These are phyloP conservation scores for Exophiala spinifera DNA, from an alignment of 2,329 filamentous ascomycete genomes.

Conservation along the genomic window DNA sequence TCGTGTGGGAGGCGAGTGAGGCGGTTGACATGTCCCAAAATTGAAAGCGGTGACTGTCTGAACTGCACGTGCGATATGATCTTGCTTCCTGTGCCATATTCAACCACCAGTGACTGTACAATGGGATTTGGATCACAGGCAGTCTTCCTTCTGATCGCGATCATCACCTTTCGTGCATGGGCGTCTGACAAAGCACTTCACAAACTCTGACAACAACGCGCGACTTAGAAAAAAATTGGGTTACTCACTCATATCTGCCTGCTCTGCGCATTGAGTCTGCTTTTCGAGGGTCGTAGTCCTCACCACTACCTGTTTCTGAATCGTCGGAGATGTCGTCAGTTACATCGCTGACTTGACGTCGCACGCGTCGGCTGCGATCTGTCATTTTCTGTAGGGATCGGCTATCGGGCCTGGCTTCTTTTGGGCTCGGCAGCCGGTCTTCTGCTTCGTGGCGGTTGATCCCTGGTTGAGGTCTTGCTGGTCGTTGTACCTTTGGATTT, in stretches of 20 bases:
- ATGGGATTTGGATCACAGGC: background rate
- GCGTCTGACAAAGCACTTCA: background rate
- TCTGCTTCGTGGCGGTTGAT: slow-evolving; percentile 15
- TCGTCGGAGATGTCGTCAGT: slow-evolving; percentile 28
- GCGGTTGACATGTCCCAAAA: background rate
- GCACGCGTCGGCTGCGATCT: slow-evolving; percentile 28
- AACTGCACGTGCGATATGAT: background rate
- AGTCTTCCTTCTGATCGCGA: background rate
- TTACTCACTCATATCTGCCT: slow-evolving; percentile 29
- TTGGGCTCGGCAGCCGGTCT: slow-evolving; percentile 10
- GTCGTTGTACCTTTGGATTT: slow-evolving; percentile 1
- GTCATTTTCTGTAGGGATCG: slow-evolving; percentile 24
- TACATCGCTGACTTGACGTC: slow-evolving; percentile 29
- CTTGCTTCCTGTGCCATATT: background rate
- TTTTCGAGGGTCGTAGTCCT: slow-evolving; percentile 26
- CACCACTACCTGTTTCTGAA: slow-evolving; percentile 25
- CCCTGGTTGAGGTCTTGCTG: slow-evolving; percentile 17
- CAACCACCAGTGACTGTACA: background rate
- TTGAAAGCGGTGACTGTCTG: background rate
- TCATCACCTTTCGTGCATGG: background rate
- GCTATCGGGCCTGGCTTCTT: slow-evolving; percentile 13
- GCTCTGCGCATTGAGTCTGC: slow-evolving; percentile 25
- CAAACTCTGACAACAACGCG: too few relatives aligned
- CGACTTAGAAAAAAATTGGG: background rate
- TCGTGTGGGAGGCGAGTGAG: background rate